Evolutionary conservation across 495 filamentous ascomycete species (phyloP).

Genomic region (Lepraria neglecta): DNA sequence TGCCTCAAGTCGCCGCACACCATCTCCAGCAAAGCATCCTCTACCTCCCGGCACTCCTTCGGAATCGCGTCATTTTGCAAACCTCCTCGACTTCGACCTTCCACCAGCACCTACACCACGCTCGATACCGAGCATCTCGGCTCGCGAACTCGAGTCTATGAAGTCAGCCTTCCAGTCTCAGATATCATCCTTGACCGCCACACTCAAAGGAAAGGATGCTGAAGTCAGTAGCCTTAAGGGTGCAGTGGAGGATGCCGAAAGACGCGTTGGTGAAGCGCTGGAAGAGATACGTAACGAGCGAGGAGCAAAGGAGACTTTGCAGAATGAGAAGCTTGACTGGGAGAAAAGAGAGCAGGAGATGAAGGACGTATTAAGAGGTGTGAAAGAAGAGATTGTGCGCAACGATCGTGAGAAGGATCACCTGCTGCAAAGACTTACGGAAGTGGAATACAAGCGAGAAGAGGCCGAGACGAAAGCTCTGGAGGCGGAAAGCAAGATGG

Average conservation of each 20-base stretch:
- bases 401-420: constrained; percentile 70
- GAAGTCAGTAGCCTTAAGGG: constrained; percentile 78
- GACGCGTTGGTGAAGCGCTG: constrained; percentile 77
- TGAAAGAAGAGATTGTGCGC: constrained; percentile 73
- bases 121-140: constrained; percentile 82
- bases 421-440: constrained; percentile 61
- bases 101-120: constrained; percentile 84
- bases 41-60: constrained; percentile 41
- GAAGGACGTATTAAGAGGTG: constrained; percentile 67
- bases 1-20: constrained; percentile 40
- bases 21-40: constrained; percentile 38
- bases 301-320: constrained; percentile 57
- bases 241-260: constrained; percentile 81
- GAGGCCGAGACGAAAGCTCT: constrained; percentile 47
- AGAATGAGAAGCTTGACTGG: constrained; percentile 76
- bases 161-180: constrained; percentile 86
- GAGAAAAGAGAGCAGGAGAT: constrained; percentile 78
- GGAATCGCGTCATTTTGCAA: constrained; percentile 43
- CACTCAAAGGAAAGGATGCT: constrained; percentile 82
- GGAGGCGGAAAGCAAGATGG: constrained; percentile 68
- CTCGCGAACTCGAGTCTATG: constrained; percentile 83
- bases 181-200: constrained; percentile 82
- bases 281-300: constrained; percentile 73
- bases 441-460: constrained; percentile 65
- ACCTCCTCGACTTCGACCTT: constrained; percentile 88